A percentile compares a stretch with the other conserved stretches of the same genome.
Evolutionary conservation across 139 green algal species (phyloP).

Genomic region (Coelastrella sp.): DNA sequence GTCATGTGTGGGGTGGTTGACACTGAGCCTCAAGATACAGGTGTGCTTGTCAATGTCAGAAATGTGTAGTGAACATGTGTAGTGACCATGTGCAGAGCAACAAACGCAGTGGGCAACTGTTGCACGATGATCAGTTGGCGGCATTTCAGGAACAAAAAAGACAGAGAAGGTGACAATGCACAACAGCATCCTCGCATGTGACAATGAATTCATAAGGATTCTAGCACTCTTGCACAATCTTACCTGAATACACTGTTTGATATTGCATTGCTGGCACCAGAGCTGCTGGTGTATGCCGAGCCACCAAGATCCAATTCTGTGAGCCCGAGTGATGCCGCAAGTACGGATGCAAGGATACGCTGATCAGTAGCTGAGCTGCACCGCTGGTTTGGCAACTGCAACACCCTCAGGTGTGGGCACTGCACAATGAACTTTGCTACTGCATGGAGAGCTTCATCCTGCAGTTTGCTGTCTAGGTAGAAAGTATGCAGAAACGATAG

Average conservation of each 20-base stretch:
- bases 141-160: too few species aligned
- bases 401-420: background rate
- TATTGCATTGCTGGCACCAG: conserved; percentile 20
- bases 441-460: background rate
- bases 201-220: too few species aligned
- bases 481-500: conserved; percentile 4
- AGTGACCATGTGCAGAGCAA: too few species aligned
- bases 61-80: too few species aligned
- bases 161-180: too few species aligned
- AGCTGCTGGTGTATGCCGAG: background rate
- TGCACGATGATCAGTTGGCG: too few species aligned
- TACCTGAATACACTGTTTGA: conserved; percentile 8
- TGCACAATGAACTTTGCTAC: background rate
- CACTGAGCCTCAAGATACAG: too few species aligned
- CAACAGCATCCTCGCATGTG: too few species aligned
- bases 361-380: conserved; percentile 11
- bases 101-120: too few species aligned
- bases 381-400: conserved; percentile 33
- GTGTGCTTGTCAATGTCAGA: too few species aligned
- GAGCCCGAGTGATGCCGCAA: background rate
- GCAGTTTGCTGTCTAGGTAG: background rate
- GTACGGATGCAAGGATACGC: conserved; percentile 11
- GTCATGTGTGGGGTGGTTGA: too few species aligned
- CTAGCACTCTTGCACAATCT: too few species aligned
- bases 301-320: conserved; percentile 10